Evolutionary conservation across 2,329 filamentous ascomycete genomes (phyloP).

Genomic region (Lachnellula suecica): DNA sequence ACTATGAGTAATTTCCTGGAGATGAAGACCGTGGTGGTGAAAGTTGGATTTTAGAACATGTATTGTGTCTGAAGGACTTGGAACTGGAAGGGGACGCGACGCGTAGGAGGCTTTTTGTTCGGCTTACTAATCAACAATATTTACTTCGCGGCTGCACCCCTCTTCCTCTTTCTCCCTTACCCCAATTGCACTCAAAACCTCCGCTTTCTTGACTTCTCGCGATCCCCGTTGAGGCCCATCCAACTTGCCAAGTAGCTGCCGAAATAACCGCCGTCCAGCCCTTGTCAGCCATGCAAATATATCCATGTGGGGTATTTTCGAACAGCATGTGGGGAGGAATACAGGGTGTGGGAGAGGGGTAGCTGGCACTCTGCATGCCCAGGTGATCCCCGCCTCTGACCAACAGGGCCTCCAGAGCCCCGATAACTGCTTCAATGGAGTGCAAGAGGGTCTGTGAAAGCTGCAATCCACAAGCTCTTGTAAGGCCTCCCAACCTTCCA

Average conservation of each 20-base stretch:
- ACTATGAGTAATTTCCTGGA: conserved; percentile 27
- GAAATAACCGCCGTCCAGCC: background rate
- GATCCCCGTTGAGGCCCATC: too few relatives aligned
- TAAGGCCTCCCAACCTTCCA: too few relatives aligned
- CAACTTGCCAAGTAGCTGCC: too few relatives aligned
- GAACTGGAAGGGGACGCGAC: too few relatives aligned
- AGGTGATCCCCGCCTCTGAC: background rate
- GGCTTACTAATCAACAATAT: too few relatives aligned
- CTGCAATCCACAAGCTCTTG: too few relatives aligned
- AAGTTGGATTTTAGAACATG: conserved; percentile 10
- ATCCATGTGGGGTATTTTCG: background rate
- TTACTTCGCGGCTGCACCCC: too few relatives aligned
- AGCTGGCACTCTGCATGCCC: background rate
- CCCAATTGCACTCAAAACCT: too few relatives aligned
- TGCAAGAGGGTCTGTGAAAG: too few relatives aligned
- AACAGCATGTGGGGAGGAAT: background rate
- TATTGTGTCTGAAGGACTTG: background rate
- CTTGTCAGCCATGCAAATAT: background rate
- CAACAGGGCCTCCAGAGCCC: background rate
- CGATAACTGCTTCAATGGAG: background rate
- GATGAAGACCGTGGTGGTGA: conserved; percentile 26
- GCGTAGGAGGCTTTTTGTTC: too few relatives aligned
- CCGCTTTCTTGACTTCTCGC: too few relatives aligned
- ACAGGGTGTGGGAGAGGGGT: background rate
- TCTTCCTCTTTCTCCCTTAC: too few relatives aligned